A percentile compares a stretch with the other conserved stretches of the same genome.
Conservation (phyloP, 257 asterid genomes). For the Verbascum thapsus region DNA sequence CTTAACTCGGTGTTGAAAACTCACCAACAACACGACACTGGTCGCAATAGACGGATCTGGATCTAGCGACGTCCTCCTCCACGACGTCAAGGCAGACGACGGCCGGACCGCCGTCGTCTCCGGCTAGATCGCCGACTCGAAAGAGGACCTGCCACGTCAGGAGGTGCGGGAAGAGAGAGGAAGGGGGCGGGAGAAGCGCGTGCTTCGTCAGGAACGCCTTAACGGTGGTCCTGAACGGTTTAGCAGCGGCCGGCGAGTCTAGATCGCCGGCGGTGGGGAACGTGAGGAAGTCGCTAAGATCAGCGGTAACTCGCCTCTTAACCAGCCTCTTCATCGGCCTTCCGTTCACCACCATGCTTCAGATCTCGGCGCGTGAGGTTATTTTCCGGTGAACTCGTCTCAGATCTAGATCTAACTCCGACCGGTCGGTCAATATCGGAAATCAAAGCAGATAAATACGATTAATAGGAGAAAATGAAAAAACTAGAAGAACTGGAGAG, state of each 20-base stretch:
- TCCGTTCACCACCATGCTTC: constrained; percentile 68
- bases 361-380: constrained; percentile 49
- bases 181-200: constrained; percentile 79
- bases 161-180: constrained; percentile 79
- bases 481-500: no score
- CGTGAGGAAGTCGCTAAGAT: constrained; percentile 63
- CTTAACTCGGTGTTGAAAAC: constrained; percentile 47
- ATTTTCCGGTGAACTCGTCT: constrained; percentile 30
- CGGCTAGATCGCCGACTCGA: constrained; percentile 68
- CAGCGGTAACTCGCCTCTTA: constrained; percentile 83
- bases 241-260: constrained; percentile 33
- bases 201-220: constrained; percentile 54
- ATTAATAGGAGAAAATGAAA: not conserved
- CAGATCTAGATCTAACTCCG: constrained; percentile 43
- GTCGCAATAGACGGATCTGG: constrained; percentile 92
- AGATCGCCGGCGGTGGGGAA: constrained; percentile 55
- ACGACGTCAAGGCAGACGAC: constrained; percentile 76
- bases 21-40: constrained; percentile 99
- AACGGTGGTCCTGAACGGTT: constrained; percentile 70
- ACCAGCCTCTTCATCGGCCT: constrained; percentile 59
- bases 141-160: constrained; percentile 85
- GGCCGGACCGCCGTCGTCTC: constrained; percentile 60
- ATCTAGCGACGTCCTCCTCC: constrained; percentile 92
- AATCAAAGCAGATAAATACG: not conserved
- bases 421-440: no score